Conservation (phyloP, 352 stramenopile species). For the Pythium chondricola region DNA sequence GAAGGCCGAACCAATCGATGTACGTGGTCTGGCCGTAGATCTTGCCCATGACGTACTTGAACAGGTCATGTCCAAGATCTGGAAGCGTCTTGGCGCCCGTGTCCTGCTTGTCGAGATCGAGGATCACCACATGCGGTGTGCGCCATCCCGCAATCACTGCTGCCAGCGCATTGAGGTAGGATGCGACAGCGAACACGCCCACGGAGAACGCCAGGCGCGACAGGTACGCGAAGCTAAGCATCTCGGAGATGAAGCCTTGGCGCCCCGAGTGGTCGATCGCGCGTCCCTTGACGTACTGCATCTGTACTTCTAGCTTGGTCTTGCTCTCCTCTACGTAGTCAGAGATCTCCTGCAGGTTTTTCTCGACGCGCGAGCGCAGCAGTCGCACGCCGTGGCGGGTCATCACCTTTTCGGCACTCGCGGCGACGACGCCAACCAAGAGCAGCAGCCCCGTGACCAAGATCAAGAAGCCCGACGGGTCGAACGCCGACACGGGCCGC, state of each 20-base stretch:
- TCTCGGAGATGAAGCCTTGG: conserved; percentile 82
- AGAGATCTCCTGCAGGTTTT: conserved; percentile 73
- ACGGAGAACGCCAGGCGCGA: conserved; percentile 77
- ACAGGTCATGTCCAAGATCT: conserved; percentile 80
- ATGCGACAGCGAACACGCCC: conserved; percentile 63
- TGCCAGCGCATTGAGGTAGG: conserved; percentile 78
- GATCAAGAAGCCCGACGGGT: conserved; percentile 84
- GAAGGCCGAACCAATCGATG: conserved; percentile 83
- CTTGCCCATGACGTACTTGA: conserved; percentile 82
- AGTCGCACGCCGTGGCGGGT: conserved; percentile 28
- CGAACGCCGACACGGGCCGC: conserved; percentile 74
- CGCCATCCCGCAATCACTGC: conserved; percentile 78
- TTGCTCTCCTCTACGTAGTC: conserved; percentile 66
- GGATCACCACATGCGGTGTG: conserved; percentile 78
- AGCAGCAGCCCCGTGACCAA: conserved; percentile 63
- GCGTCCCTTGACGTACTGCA: conserved; percentile 63
- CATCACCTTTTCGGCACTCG: conserved; percentile 36
- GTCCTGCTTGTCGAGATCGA: conserved; percentile 49
- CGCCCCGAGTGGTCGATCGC: conserved; percentile 69
- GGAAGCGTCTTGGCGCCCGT: conserved; percentile 71
- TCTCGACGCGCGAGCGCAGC: conserved; percentile 53
- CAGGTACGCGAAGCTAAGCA: conserved; percentile 84
- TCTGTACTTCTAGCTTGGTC: conserved; percentile 55
- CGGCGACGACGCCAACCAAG: conserved; percentile 53
- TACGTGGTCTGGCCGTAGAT: conserved; percentile 78